Base-by-base conservation (phyloP, 257 asterid species). In the Fraxinus americana region DNA sequence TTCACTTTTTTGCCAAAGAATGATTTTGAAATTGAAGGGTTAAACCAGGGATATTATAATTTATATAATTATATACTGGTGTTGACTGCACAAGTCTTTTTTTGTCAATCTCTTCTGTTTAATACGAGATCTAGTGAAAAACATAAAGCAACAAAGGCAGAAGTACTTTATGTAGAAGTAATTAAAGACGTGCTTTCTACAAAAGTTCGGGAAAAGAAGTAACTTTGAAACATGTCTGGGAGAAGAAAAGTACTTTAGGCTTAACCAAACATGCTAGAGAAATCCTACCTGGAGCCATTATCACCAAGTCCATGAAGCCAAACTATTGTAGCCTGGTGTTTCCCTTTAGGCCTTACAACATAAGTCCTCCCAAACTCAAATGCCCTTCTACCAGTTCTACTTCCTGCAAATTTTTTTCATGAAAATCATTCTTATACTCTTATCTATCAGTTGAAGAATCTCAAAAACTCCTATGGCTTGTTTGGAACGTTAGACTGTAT, bases 291-390 rank as follows among this genome's bases (percentile, higher is more conserved):
- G 79, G 97, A 92, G 88, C 97, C 98, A 89, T 92, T 94, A 86
- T 94, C 98, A 81, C 97, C 96, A 63, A 94, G 97, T 73, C 97
- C 98, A 88, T 94, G 98, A 91, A 94, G 83, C 98, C 98, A 94
- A 83, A 94, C 96, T 41, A 94, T 87, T 35, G 98, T 94, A 79
- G 97, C 97, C 83, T 92, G 98, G 86, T 94, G 98, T 78, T 91
- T 94, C 50, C 98, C 98, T 79, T 88, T 92, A 78, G 98, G 98
- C 92, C 91, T 92, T 61, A 94, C 94, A 73, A 94, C 98, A 86
- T 94, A 94, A n/a, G 97, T 92, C 88, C 97, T 89, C 82, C 98
- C 98, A 75, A 90, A 94, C 70, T 94, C 98, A 73, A 85, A 67
- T 65, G 96, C 79, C 76, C 88, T 85, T 74, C 95, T 87, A 30